Conservation (phyloP, 2,329 filamentous ascomycete species). For the Fusarium sp. region DNA sequence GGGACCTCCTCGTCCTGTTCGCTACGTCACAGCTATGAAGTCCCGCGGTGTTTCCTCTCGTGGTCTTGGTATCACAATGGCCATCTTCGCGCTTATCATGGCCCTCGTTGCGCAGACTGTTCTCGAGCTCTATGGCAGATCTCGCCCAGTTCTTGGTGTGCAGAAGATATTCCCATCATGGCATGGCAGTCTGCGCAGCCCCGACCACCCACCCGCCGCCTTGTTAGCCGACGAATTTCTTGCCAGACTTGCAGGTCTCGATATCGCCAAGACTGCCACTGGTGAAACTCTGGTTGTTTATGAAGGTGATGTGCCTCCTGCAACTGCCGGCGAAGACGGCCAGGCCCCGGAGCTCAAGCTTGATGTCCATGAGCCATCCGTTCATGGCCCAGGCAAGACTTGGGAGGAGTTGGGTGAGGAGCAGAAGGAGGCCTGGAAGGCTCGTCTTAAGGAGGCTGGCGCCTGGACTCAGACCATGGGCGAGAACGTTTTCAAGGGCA, state of each 20-base stretch:
- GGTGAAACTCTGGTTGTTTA: slow-evolving; percentile 54
- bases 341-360: slow-evolving; percentile 48
- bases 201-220: slow-evolving; percentile 38
- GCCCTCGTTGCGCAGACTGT: slow-evolving; percentile 71
- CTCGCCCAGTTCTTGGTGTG: slow-evolving; percentile 65
- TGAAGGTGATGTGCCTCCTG: slow-evolving; percentile 37
- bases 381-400: slow-evolving; percentile 63
- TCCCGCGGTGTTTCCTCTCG: slow-evolving; percentile 62
- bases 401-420: slow-evolving; percentile 77
- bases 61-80: slow-evolving; percentile 63
- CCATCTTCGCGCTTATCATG: slow-evolving; percentile 68
- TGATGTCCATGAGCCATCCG: slow-evolving; percentile 57
- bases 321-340: slow-evolving; percentile 28
- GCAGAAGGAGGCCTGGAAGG: slow-evolving; percentile 75
- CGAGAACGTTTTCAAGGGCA: slow-evolving; percentile 78
- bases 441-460: slow-evolving; percentile 73
- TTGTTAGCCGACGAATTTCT: slow-evolving; percentile 48
- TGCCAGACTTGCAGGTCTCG: slow-evolving; percentile 51
- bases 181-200: slow-evolving; percentile 47
- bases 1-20: slow-evolving; percentile 60
- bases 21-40: slow-evolving; percentile 75
- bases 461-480: slow-evolving; percentile 84
- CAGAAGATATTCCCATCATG: slow-evolving; percentile 64
- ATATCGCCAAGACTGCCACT: slow-evolving; percentile 40
- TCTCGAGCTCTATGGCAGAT: slow-evolving; percentile 69